Evolutionary conservation across 345 rosid genomes (phyloP), one percentile per base, ranked within the genome.

Genomic region (Salix suchowensis): DNA sequence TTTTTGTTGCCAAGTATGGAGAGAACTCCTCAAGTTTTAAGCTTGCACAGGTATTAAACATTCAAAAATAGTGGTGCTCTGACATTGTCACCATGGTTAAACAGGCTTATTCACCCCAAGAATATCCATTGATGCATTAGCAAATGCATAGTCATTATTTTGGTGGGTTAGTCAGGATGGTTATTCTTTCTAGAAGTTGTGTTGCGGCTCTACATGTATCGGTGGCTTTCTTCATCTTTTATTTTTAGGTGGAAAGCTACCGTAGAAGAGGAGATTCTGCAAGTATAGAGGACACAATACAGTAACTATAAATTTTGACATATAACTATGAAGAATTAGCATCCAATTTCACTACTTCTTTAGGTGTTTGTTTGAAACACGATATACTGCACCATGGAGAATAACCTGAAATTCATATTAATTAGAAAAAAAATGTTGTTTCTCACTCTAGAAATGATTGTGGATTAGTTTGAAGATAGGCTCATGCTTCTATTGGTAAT

Each of bases 11-110:
- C 37, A 96, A 96, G 84, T 96, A 87, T 87, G 85, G 83, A 86
- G 97, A 92, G 74, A 80, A 91, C 83, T 91, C 98, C 78, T 88
- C 96, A 15, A 88, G 88, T 85, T 94, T 94, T 86, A 96, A 96
- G 89, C 90, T 96, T 66, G 97, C 98, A 54, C 99, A 96, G 97
- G 98, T 96, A 92, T 83, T 68, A 66, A 42, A 71, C 52, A 37
- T 23, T 74, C 67, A 71, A 76, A 65, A 65, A 55, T 40, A n/a
- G 9, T 19, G 26, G 61, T 55, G 61, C 37, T 14, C 12, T 36
- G 18, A 26, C 44, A 40, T 40, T 40, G 12, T 40, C 40, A 36
- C 54, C 62, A 36, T 78, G 50, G 39, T 72, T 81, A 16, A 54
- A 55, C 39, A 50, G 40, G 52, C 36, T 15, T 71, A 14, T 21